Percentiles rank a stretch among this genome's conserved stretches.
phyloP scores from a whole-genome alignment of 352 stramenopile species.

The Pseudoperonospora humuli region DNA sequence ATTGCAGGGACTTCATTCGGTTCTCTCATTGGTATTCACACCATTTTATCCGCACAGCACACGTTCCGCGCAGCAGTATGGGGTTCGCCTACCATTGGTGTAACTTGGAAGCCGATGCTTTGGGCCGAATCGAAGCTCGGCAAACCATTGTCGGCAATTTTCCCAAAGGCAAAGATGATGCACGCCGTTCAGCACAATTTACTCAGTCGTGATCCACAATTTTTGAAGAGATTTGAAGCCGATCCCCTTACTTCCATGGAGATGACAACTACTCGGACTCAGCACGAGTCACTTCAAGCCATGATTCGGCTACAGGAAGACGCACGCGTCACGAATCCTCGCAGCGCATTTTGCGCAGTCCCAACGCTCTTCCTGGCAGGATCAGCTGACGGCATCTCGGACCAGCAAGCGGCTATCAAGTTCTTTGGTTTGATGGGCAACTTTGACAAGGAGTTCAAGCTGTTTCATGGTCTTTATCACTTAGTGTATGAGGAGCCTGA shows the following conservation, averaged over 20 bases:
- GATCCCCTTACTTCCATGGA: constrained; percentile 31
- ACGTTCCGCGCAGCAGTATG: constrained; percentile 29
- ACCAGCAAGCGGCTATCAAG: constrained; percentile 28
- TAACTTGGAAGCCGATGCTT: constrained; percentile 28
- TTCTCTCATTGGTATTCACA: constrained; percentile 29
- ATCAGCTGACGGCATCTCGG: constrained; percentile 38
- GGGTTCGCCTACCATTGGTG: constrained; percentile 23
- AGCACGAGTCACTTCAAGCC: constrained; percentile 27
- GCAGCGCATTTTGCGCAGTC: constrained; percentile 20
- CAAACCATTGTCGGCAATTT: constrained; percentile 18
- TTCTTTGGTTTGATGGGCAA: constrained; percentile 42
- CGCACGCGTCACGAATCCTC: constrained; percentile 8
- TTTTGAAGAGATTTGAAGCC: constrained; percentile 25
- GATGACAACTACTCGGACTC: constrained; percentile 31
- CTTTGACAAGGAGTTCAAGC: constrained; percentile 52
- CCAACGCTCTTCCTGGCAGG: constrained; percentile 35
- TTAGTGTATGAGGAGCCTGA: constrained; percentile 52
- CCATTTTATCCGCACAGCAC: constrained; percentile 28
- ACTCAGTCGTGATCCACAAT: constrained; percentile 30
- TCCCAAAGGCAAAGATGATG: constrained; percentile 27
- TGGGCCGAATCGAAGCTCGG: constrained; percentile 22
- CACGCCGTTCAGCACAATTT: constrained; percentile 27
- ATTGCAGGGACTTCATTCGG: constrained; percentile 32
- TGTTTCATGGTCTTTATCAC: constrained; percentile 50
- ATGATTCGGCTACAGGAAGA: constrained; percentile 32